Conservation (phyloP, 2,329 filamentous ascomycete species). For the Colletotrichum sp. region DNA sequence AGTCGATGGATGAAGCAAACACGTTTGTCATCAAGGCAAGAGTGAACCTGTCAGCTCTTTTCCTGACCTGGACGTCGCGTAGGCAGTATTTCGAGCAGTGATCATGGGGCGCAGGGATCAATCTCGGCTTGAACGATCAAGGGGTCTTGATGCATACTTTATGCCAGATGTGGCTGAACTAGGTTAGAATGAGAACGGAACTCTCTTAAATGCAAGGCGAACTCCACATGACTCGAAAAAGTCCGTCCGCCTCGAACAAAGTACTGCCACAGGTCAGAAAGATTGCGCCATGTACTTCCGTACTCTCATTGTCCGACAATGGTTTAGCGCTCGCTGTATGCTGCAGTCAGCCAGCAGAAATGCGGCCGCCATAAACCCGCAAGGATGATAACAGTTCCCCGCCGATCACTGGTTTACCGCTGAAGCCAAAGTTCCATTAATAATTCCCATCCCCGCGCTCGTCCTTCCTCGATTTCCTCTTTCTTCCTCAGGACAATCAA, state of each 20-base stretch:
- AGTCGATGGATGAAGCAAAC: background rate
- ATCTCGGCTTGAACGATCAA: background rate
- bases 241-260: background rate
- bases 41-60: background rate
- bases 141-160: conserved; percentile 5
- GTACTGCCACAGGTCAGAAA: background rate
- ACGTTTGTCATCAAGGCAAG: conserved; percentile 5
- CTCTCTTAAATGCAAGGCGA: background rate
- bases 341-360: background rate
- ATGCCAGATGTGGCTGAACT: background rate
- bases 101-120: background rate
- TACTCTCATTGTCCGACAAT: background rate
- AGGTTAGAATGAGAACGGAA: background rate
- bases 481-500: background rate
- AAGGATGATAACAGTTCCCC: background rate
- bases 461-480: background rate
- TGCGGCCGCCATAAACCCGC: conserved; percentile 4
- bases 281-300: background rate
- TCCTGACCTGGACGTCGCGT: background rate
- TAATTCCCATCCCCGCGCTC: background rate
- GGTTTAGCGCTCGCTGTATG: background rate
- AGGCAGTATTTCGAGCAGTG: background rate
- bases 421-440: background rate
- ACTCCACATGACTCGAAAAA: background rate
- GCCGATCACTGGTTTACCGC: background rate